Percentiles rank a stretch among this genome's conserved stretches.
phyloP scores from a whole-genome alignment of 2,329 filamentous ascomycete genomes.

The Grosmannia serpens region DNA sequence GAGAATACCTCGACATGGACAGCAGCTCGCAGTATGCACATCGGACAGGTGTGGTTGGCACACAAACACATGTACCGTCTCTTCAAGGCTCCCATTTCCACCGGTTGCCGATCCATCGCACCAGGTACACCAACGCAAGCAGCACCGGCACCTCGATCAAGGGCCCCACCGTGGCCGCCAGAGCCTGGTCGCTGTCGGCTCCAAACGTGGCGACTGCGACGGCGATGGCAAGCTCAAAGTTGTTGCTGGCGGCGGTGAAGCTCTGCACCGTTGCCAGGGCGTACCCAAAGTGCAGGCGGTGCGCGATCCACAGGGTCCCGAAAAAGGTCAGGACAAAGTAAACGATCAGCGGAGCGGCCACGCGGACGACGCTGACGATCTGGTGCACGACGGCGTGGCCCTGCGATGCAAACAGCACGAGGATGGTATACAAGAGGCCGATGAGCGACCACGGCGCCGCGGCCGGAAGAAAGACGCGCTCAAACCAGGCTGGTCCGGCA shows the following conservation, averaged over 20 bases:
- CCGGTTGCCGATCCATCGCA: constrained; percentile 45
- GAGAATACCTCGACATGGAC: too few relatives aligned
- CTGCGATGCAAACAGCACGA: constrained; percentile 77
- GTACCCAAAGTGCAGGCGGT: constrained; percentile 64
- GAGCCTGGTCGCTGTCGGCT: constrained; percentile 62
- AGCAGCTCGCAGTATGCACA: too few relatives aligned
- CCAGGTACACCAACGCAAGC: constrained; percentile 63
- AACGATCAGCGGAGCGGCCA: constrained; percentile 68
- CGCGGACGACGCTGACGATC: constrained; percentile 70
- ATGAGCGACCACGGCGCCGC: constrained; percentile 66
- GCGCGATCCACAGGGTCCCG: constrained; percentile 49
- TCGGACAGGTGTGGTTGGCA: too few relatives aligned
- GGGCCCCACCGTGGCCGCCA: constrained; percentile 75
- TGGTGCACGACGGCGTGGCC: constrained; percentile 67
- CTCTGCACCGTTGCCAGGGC: constrained; percentile 62
- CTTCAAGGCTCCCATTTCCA: constrained; percentile 37
- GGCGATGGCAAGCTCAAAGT: constrained; percentile 85
- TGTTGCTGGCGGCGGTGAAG: constrained; percentile 85
- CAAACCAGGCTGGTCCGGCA: constrained; percentile 49
- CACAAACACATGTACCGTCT: too few relatives aligned
- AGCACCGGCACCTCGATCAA: constrained; percentile 80
- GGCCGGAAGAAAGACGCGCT: constrained; percentile 56
- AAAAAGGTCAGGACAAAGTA: constrained; percentile 73
- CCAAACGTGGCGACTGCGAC: constrained; percentile 77
- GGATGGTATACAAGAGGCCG: constrained; percentile 75